Percentiles rank a stretch among this genome's conserved stretches.
phyloP scores from a whole-genome alignment of 495 filamentous ascomycete genomes.

The Penicillium ochrochloron region DNA sequence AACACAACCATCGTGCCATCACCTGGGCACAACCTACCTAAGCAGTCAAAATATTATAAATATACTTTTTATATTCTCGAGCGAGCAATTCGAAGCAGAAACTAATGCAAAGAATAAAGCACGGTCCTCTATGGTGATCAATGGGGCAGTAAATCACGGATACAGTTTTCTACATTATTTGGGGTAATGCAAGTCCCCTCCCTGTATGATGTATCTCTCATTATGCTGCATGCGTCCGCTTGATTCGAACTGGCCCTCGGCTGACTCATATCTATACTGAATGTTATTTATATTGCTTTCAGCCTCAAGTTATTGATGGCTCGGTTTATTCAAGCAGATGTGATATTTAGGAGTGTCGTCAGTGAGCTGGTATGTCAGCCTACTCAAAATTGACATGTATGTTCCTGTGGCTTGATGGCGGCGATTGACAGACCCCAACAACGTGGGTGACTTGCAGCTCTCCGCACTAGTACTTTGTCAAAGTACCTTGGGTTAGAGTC shows the following conservation, averaged over 20 bases:
- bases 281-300: neutral
- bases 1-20: neutral
- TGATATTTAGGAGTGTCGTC: neutral
- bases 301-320: neutral
- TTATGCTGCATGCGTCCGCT: neutral
- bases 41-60: constrained; percentile 8
- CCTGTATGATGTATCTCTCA: neutral
- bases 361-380: neutral
- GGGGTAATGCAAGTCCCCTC: neutral
- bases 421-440: constrained; percentile 8
- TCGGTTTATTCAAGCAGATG: neutral
- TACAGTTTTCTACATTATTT: constrained; percentile 1
- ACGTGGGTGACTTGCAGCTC: constrained; percentile 18
- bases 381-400: neutral
- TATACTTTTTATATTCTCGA: constrained; percentile 8
- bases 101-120: constrained; percentile 23
- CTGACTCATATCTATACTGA: neutral
- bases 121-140: constrained; percentile 16
- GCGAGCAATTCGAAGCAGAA: neutral
- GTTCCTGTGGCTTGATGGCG: constrained; percentile 18
- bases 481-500: neutral
- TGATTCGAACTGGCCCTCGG: neutral
- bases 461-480: constrained; percentile 13
- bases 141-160: neutral
- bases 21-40: neutral